A percentile compares a stretch with the other conserved stretches of the same genome.
Conservation (phyloP, 1,284 basidiomycete species). For the Cryptococcus jaspeensis region DNA sequence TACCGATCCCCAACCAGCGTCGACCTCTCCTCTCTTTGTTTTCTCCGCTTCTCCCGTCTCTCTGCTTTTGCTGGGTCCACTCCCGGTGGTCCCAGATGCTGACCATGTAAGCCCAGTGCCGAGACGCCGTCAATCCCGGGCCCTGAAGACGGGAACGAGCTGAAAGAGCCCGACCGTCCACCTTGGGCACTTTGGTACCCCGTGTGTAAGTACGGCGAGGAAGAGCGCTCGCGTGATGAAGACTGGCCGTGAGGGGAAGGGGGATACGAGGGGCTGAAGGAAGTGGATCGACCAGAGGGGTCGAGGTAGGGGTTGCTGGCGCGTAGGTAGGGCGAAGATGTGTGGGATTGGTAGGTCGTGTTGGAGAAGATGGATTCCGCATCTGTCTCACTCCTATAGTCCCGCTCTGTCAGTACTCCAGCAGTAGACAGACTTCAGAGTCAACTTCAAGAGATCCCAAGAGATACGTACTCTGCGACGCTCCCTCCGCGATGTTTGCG, state of each 20-base stretch:
- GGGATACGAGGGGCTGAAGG: conserved; percentile 4
- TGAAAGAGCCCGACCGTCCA: no score
- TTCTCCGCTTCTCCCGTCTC: conserved; percentile 12
- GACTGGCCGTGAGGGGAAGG: background rate
- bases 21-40: conserved; percentile 13
- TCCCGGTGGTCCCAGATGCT: background rate
- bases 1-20: conserved; percentile 20
- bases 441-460: background rate
- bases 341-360: conserved; percentile 26
- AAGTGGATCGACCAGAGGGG: background rate
- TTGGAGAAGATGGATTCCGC: conserved; percentile 32
- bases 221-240: background rate
- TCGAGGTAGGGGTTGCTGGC: conserved; percentile 2
- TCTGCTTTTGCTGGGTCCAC: conserved; percentile 1
- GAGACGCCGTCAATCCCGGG: background rate
- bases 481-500: conserved; percentile 4
- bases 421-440: background rate
- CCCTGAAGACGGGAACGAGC: no score
- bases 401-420: background rate
- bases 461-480: conserved; percentile 7
- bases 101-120: background rate
- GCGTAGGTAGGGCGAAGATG: conserved; percentile 13
- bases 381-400: conserved; percentile 32
- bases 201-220: background rate
- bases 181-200: background rate